phyloP scores from a whole-genome alignment of 805 yeast genomes.

The Yarrowia sp. region DNA sequence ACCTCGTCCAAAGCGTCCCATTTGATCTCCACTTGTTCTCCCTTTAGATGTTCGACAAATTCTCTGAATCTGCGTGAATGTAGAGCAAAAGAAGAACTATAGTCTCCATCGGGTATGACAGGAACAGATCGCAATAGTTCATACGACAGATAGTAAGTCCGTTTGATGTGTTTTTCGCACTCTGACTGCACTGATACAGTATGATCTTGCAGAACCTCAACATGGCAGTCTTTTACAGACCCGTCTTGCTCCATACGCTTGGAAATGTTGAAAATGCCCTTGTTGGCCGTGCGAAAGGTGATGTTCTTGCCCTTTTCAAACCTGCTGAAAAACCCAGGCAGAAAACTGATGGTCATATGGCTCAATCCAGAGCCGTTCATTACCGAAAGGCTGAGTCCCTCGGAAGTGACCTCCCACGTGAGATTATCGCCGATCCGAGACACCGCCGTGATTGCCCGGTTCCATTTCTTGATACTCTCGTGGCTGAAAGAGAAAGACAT shows the following conservation, averaged over 20 bases:
- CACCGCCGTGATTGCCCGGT: constrained; percentile 16
- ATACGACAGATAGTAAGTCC: constrained; percentile 10
- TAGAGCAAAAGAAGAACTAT: constrained; percentile 11
- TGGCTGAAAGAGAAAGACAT: constrained; percentile 24
- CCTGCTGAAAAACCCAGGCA: constrained; percentile 7
- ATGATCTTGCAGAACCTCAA: constrained; percentile 4
- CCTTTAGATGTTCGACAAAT: constrained; percentile 17
- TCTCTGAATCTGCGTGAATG: constrained; percentile 19
- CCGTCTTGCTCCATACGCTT: constrained; percentile 25
- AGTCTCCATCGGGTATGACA: constrained; percentile 9
- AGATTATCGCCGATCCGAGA: constrained; percentile 28
- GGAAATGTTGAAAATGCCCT: constrained; percentile 33
- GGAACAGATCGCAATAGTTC: constrained; percentile 7
- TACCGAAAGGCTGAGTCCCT: background rate
- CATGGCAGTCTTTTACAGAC: constrained; percentile 5
- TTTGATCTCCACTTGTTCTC: constrained; percentile 29
- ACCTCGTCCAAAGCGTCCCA: constrained; percentile 9
- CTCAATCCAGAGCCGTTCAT: constrained; percentile 30
- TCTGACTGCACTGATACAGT: constrained; percentile 19
- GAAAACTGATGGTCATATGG: constrained; percentile 10
- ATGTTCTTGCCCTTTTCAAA: background rate
- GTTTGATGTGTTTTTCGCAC: constrained; percentile 17
- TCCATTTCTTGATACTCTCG: constrained; percentile 28
- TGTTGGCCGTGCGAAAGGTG: constrained; percentile 13
- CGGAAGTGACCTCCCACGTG: constrained; percentile 25